Evolutionary conservation across 306 rosid species (phyloP), one percentile per base, ranked within the genome.

Genomic region (Cucumis hystrix): DNA sequence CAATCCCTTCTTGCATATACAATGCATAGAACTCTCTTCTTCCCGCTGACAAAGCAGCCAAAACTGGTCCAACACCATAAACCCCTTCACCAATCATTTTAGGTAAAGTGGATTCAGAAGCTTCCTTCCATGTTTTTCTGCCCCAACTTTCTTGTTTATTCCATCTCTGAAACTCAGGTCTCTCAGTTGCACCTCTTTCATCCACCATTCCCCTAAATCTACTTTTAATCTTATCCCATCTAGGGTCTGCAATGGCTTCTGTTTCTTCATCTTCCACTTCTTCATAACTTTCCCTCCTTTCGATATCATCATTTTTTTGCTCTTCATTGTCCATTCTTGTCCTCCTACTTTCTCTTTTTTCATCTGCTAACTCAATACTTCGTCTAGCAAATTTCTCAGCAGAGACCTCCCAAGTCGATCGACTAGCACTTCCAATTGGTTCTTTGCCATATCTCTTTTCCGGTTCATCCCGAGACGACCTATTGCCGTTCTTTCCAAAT

Each of bases 31-130:
- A 89, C 69, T 92, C 97, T 87, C 99, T 92, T 84, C 97, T 82
- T 77, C 90, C 96, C 78, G 97, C 90, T 3, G 96, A 95, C 78
- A 95, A 67, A 45, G 99, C 96, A 77, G 99, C 99, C 89, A 92
- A 86, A 85, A 95, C 96, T 2, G 97, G 99, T 77, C 99, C 97
- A 72, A 95, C 91, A 6, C 97, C 99, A 78, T 92, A 95, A 76
- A 95, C 84, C 52, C 96, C 97, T 83, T 90, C 97, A 56, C 97
- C 99, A 82, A 86, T 87, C 87, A 89, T 83, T 85, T 83, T 92
- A 35, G 99, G 97, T 64, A 95, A 82, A 6, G 89, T 83, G 2
- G 93, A 95, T 80, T 90, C 88, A 18, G 89, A 84, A 41, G 96
- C 97, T 89, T 92, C 99, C 79, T 82, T 87, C 97, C 91, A 95